phyloP scores from a whole-genome alignment of 2,329 filamentous ascomycete genomes.

The Claviceps sp. region DNA sequence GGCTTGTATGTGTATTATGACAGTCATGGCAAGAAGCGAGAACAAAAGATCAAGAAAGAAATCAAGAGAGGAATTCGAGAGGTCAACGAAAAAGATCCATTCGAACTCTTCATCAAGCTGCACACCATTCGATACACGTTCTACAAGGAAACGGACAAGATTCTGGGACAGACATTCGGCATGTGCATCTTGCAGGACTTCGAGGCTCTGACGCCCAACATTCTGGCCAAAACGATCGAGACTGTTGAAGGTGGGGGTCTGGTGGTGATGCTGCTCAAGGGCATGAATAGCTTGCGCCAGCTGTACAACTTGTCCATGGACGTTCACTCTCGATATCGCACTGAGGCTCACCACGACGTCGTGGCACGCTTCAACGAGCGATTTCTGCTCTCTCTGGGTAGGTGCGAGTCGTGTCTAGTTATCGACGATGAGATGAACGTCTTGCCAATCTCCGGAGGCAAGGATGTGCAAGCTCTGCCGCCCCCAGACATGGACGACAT shows the following conservation, averaged over 20 bases:
- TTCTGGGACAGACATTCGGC: slow-evolving; percentile 92
- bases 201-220: slow-evolving; percentile 92
- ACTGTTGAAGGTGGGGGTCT: slow-evolving; percentile 94
- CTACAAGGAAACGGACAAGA: slow-evolving; percentile 99
- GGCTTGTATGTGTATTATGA: neutral
- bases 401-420: slow-evolving; percentile 86
- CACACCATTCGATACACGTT: slow-evolving; percentile 98
- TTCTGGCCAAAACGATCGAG: slow-evolving; percentile 87
- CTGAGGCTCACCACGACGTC: slow-evolving; percentile 90
- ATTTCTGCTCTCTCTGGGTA: slow-evolving; percentile 89
- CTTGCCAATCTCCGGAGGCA: slow-evolving; percentile 88
- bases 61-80: slow-evolving; percentile 91
- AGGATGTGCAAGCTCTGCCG: slow-evolving; percentile 71
- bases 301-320: slow-evolving; percentile 97
- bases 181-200: slow-evolving; percentile 99
- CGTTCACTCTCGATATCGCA: slow-evolving; percentile 89
- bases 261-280: slow-evolving; percentile 81
- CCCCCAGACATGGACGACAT: slow-evolving; percentile 61
- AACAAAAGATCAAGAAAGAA: slow-evolving; percentile 96
- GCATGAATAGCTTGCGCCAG: slow-evolving; percentile 94
- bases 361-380: slow-evolving; percentile 95
- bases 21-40: slow-evolving; percentile 92
- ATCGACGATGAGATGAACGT: slow-evolving; percentile 98
- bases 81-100: slow-evolving; percentile 83
- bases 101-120: slow-evolving; percentile 91